Evolutionary conservation across 306 rosid genomes (phyloP).

Genomic region (barrel medic (Medicago truncatula)): MtrunA17r5.0-ANR NC_053049.1:33923001-33923500

Average conservation of each 20-base stretch:
- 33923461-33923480: no score
- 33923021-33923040: constrained; percentile 26
- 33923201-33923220: constrained; percentile 48
- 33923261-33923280: constrained; percentile 30
- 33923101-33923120: constrained; percentile 66
- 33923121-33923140: constrained; percentile 80
- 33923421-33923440: no score
- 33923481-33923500: no score
- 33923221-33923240: constrained; percentile 45
- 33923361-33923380: background rate
- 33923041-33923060: constrained; percentile 52
- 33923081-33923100: constrained; percentile 44
- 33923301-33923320: background rate
- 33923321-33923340: background rate
- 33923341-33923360: no score
- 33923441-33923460: no score
- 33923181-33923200: constrained; percentile 28
- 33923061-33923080: constrained; percentile 50
- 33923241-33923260: constrained; percentile 40
- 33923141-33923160: constrained; percentile 53
- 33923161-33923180: constrained; percentile 19
- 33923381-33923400: background rate
- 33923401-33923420: no score
- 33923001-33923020: constrained; percentile 53
- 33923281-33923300: background rate